Percentiles rank a stretch among this genome's conserved stretches.
Conservation (phyloP, 2,329 filamentous ascomycete genomes). For the Penicillium expansum region DNA sequence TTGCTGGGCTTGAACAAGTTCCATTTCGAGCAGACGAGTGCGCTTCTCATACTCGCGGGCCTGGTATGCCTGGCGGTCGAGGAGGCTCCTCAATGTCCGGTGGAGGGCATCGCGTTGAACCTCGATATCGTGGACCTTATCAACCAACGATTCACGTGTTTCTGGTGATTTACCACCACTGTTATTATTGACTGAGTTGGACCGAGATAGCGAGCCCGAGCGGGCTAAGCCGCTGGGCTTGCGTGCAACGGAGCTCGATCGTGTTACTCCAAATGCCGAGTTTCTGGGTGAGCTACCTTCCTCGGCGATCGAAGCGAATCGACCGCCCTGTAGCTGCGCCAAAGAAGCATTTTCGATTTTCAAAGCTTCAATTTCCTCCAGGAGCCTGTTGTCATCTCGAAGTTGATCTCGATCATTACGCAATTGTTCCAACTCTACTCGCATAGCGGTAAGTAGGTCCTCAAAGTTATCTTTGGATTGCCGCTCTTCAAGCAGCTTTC, state of each 20-base stretch:
- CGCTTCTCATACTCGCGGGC: constrained; percentile 80
- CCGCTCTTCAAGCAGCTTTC: constrained; percentile 79
- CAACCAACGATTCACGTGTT: constrained; percentile 67
- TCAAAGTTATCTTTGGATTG: constrained; percentile 91
- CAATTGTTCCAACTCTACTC: constrained; percentile 75
- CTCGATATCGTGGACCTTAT: constrained; percentile 87
- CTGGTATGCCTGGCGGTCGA: constrained; percentile 82
- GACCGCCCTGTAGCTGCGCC: constrained; percentile 47
- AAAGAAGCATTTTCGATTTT: constrained; percentile 49
- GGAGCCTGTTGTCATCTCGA: constrained; percentile 78
- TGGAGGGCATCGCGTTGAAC: constrained; percentile 91
- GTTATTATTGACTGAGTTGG: constrained; percentile 47
- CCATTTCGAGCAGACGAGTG: constrained; percentile 70
- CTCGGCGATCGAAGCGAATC: constrained; percentile 62
- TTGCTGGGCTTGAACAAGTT: constrained; percentile 70
- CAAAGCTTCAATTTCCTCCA: constrained; percentile 73
- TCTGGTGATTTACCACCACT: constrained; percentile 52
- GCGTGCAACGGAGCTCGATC: constrained; percentile 68
- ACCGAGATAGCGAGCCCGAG: constrained; percentile 57
- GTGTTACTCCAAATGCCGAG: constrained; percentile 54
- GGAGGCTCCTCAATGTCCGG: constrained; percentile 76
- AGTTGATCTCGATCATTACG: constrained; percentile 81
- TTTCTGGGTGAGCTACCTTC: constrained; percentile 50
- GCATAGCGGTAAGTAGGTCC: constrained; percentile 80
- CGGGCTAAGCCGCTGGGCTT: constrained; percentile 40